phyloP scores from a whole-genome alignment of 441 rosid genomes.

The Sinapis alba region DNA sequence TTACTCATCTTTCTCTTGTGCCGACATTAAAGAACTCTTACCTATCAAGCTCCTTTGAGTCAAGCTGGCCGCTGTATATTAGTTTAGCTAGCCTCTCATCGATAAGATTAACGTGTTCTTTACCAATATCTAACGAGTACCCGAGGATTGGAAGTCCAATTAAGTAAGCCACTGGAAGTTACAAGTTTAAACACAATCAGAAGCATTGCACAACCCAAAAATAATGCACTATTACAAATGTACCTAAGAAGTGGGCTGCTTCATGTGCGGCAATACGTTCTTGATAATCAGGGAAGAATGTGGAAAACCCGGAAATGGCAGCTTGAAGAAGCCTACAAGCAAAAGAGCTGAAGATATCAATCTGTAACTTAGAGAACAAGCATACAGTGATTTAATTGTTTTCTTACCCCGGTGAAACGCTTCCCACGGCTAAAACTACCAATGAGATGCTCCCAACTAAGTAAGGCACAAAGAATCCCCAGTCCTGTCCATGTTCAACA shows the following conservation, averaged over 20 bases:
- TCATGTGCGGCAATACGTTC: constrained; percentile 85
- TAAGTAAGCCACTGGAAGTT: constrained; percentile 69
- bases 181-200: constrained; percentile 21
- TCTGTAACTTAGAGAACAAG: neutral
- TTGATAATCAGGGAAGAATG: constrained; percentile 86
- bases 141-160: constrained; percentile 88
- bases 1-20: neutral
- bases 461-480: constrained; percentile 93
- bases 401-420: constrained; percentile 80
- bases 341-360: neutral
- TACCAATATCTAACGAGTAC: constrained; percentile 87
- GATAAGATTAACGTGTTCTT: constrained; percentile 89
- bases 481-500: constrained; percentile 52
- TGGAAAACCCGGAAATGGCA: constrained; percentile 75
- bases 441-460: constrained; percentile 83
- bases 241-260: constrained; percentile 95
- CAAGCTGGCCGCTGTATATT: constrained; percentile 88
- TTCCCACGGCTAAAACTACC: constrained; percentile 77
- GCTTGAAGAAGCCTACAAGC: constrained; percentile 82
- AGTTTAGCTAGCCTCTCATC: constrained; percentile 78
- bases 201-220: constrained; percentile 1
- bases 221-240: neutral
- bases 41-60: constrained; percentile 86
- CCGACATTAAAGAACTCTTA: constrained; percentile 21
- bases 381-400: neutral